phyloP scores from a whole-genome alignment of 2,329 filamentous ascomycete genomes.

The Venturia aucupariae region DNA sequence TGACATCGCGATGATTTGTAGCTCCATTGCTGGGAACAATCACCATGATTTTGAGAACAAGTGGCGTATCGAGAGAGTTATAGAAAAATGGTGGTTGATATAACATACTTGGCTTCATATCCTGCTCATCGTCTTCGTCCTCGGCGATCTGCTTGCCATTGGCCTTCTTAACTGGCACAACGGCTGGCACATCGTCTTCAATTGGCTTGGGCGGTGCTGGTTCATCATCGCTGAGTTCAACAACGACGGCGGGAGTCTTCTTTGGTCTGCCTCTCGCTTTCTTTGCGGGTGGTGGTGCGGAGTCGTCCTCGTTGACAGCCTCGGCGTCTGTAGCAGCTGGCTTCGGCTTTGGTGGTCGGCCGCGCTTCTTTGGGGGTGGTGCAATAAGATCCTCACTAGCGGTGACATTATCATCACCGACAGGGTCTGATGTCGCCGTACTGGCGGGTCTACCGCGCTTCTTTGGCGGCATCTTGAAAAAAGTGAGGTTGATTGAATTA shows the following conservation, averaged over 20 bases:
- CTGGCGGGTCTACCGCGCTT: background rate
- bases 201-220: background rate
- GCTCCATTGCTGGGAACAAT: background rate
- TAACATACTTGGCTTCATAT: conserved; percentile 3
- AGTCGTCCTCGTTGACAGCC: background rate
- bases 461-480: background rate
- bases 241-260: background rate
- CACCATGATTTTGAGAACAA: background rate
- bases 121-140: conserved; percentile 1
- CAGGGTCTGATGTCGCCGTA: background rate
- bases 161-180: background rate
- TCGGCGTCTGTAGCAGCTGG: background rate
- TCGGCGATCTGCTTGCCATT: background rate
- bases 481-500: background rate
- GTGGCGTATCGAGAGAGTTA: background rate
- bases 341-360: background rate
- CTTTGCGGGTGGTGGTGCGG: background rate
- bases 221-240: background rate
- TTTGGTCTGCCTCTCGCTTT: background rate
- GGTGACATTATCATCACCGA: background rate
- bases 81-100: background rate
- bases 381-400: background rate
- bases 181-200: background rate
- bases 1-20: background rate
- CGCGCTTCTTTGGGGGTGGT: conserved; percentile 7